These are phyloP conservation scores for Echria macrotheca DNA, from an alignment of 495 filamentous ascomycete genomes.

Conservation along the genomic window DNA sequence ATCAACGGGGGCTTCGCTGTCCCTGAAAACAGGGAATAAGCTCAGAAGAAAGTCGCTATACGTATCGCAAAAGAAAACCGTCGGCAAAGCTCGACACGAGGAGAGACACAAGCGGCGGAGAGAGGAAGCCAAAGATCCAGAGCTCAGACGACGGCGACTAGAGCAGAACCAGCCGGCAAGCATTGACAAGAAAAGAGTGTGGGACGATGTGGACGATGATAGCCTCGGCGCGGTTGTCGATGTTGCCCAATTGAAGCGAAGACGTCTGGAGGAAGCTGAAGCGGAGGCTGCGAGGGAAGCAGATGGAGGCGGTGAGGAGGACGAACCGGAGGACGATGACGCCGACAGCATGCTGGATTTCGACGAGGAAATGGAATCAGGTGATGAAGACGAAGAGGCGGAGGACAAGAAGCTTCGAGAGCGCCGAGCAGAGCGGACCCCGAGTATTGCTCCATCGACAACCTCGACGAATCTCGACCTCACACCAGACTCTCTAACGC, in stretches of 20 bases:
- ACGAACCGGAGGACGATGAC: constrained; percentile 53
- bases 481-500: constrained; percentile 60
- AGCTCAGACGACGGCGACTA: constrained; percentile 61
- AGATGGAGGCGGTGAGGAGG: constrained; percentile 39
- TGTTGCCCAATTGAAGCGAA: constrained; percentile 67
- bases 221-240: constrained; percentile 71
- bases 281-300: constrained; percentile 41
- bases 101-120: constrained; percentile 70
- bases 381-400: constrained; percentile 40
- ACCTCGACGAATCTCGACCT: constrained; percentile 63
- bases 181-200: constrained; percentile 83
- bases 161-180: constrained; percentile 75
- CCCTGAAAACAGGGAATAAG: constrained; percentile 56
- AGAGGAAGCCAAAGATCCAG: constrained; percentile 82
- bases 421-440: constrained; percentile 49
- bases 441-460: constrained; percentile 35
- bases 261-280: constrained; percentile 61
- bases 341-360: constrained; percentile 68
- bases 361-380: constrained; percentile 43
- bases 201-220: constrained; percentile 85
- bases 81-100: constrained; percentile 65
- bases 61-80: constrained; percentile 69
- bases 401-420: constrained; percentile 31
- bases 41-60: constrained; percentile 66
- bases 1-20: constrained; percentile 21